These are phyloP conservation scores for Cordyceps fumosorosea DNA, from an alignment of 2,329 filamentous ascomycete genomes.

Conservation along the genomic window DNA sequence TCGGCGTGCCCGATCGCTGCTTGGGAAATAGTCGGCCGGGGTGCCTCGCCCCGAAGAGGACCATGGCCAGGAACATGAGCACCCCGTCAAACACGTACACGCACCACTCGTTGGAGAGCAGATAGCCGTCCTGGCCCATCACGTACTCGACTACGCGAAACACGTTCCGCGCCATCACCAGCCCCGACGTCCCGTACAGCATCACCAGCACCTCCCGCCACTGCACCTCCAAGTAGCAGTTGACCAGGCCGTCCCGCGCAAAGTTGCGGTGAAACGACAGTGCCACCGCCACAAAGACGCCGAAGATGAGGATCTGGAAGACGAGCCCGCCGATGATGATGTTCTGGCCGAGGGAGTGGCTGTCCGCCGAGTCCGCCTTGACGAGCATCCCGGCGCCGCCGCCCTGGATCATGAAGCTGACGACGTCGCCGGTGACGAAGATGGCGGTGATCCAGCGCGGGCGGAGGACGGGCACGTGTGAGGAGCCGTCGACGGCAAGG, in stretches of 20 bases:
- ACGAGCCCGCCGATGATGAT: conserved; percentile 47
- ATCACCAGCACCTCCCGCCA: conserved; percentile 29
- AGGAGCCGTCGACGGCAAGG: conserved; percentile 19
- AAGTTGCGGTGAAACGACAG: conserved; percentile 34
- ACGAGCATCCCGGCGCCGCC: conserved; percentile 24
- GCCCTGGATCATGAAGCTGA: conserved; percentile 25
- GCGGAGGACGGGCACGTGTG: conserved; percentile 18
- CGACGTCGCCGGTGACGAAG: conserved; percentile 26
- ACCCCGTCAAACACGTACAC: conserved; percentile 35
- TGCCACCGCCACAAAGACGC: conserved; percentile 42
- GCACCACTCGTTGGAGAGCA: conserved; percentile 31
- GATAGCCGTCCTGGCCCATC: conserved; percentile 31
- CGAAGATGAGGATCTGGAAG: conserved; percentile 50
- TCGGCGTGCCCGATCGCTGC: background rate
- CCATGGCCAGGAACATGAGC: conserved; percentile 30
- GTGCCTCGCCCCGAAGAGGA: conserved; percentile 17
- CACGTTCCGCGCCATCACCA: conserved; percentile 36
- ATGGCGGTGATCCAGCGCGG: conserved; percentile 23
- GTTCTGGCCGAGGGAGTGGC: conserved; percentile 31
- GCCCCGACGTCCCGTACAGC: conserved; percentile 29
- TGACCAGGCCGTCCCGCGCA: background rate
- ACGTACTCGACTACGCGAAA: conserved; percentile 42
- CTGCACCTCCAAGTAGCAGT: conserved; percentile 14
- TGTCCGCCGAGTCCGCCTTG: conserved; percentile 18
- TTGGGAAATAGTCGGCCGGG: conserved; percentile 15